Percentiles rank a stretch among this genome's conserved stretches.
Conservation (phyloP, 2,329 filamentous ascomycete species). For the Fusarium haematococcum region DNA sequence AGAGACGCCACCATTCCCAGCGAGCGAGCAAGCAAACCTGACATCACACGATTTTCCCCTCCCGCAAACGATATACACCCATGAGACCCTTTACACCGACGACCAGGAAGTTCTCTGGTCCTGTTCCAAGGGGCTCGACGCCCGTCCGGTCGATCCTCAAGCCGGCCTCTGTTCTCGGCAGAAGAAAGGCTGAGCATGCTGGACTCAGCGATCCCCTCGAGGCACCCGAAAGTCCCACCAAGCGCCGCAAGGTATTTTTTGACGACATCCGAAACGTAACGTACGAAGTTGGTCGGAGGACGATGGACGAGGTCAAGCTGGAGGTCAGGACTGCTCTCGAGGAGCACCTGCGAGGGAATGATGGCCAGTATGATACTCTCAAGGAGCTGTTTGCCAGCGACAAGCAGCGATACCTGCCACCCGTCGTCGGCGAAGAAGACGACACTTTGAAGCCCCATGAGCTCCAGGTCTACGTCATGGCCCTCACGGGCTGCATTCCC, state of each 20-base stretch:
- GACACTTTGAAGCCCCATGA: slow-evolving; percentile 65
- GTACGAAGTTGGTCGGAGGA: slow-evolving; percentile 65
- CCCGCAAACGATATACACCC: slow-evolving; percentile 22
- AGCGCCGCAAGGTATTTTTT: slow-evolving; percentile 69
- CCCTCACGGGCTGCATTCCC: slow-evolving; percentile 72
- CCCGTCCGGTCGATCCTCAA: slow-evolving; percentile 68
- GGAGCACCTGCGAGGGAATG: slow-evolving; percentile 66
- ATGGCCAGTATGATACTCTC: slow-evolving; percentile 70
- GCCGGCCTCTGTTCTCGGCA: slow-evolving; percentile 58
- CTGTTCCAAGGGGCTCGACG: slow-evolving; percentile 50
- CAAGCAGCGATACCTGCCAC: slow-evolving; percentile 54
- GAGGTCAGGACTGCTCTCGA: slow-evolving; percentile 68
- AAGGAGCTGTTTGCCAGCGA: slow-evolving; percentile 69
- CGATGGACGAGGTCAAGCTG: slow-evolving; percentile 66
- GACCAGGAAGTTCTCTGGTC: slow-evolving; percentile 49
- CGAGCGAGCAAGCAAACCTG: slow-evolving; percentile 24
- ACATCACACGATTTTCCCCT: neutral
- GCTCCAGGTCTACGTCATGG: slow-evolving; percentile 70
- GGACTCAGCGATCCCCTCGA: slow-evolving; percentile 55
- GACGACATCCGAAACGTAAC: slow-evolving; percentile 69
- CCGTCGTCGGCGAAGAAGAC: slow-evolving; percentile 58
- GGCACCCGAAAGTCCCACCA: slow-evolving; percentile 58
- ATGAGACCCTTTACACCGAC: slow-evolving; percentile 50
- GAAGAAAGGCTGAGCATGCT: slow-evolving; percentile 58
- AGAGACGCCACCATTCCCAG: slow-evolving; percentile 40